Evolutionary conservation across 306 rosid genomes (phyloP).

Genomic region (Quercus agrifolia): DNA sequence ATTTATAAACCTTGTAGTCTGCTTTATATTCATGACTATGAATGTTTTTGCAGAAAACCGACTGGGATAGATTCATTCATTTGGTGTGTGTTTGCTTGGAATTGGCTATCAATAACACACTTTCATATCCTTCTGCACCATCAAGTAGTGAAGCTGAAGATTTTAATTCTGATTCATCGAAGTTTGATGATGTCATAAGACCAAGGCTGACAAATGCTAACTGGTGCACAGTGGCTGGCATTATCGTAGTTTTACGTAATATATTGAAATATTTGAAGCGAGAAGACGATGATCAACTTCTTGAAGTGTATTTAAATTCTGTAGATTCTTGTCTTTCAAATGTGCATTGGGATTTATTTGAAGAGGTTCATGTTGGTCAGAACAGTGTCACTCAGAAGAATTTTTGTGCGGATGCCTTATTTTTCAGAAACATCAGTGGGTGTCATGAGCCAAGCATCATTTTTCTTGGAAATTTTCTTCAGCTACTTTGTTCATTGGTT

Average conservation of each 20-base stretch:
- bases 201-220: conserved; percentile 42
- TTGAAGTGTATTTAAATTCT: conserved; percentile 46
- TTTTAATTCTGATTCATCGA: conserved; percentile 21
- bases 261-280: conserved; percentile 54
- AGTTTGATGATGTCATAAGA: conserved; percentile 26
- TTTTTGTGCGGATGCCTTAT: conserved; percentile 17
- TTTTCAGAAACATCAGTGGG: conserved; percentile 7
- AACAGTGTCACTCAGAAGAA: conserved; percentile 19
- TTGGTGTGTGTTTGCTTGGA: conserved; percentile 47
- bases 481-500: conserved; percentile 73
- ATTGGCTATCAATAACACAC: conserved; percentile 32
- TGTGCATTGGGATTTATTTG: conserved; percentile 55
- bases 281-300: conserved; percentile 40
- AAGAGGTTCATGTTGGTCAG: conserved; percentile 27
- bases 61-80: conserved; percentile 40
- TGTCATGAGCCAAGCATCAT: conserved; percentile 28
- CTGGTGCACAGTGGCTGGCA: conserved; percentile 58
- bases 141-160: conserved; percentile 28
- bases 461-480: conserved; percentile 74
- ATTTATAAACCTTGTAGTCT: not conserved
- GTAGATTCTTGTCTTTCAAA: conserved; percentile 50
- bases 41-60: conserved; percentile 36
- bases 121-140: conserved; percentile 18
- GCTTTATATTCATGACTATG: not conserved
- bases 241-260: conserved; percentile 47